phyloP scores from a whole-genome alignment of 2,329 filamentous ascomycete species.

The Pseudogymnoascus sp. region DNA sequence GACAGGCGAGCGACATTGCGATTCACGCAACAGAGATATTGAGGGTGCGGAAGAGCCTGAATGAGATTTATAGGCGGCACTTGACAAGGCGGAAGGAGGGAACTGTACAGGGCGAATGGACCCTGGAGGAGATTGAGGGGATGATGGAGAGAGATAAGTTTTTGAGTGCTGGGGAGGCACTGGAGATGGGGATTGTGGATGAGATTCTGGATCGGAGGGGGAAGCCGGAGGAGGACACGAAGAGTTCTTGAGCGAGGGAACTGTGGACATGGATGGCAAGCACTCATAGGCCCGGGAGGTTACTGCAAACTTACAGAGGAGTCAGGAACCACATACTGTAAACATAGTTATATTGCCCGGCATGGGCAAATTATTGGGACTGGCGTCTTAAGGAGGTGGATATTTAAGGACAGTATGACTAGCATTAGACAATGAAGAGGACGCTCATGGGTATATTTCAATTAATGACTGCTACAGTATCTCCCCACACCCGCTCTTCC shows the following conservation, averaged over 20 bases:
- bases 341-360: background rate
- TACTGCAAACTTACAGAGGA: background rate
- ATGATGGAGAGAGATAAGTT: conserved; percentile 98
- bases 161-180: conserved; percentile 78
- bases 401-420: background rate
- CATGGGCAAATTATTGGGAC: background rate
- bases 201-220: conserved; percentile 67
- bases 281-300: background rate
- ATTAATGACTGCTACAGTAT: conserved; percentile 2
- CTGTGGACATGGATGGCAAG: background rate
- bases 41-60: conserved; percentile 74
- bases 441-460: conserved; percentile 1
- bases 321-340: background rate
- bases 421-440: background rate
- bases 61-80: conserved; percentile 81
- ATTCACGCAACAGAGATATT: conserved; percentile 98
- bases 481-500: background rate
- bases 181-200: conserved; percentile 86
- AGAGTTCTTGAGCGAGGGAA: background rate
- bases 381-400: background rate
- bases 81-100: conserved; percentile 60
- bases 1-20: conserved; percentile 71
- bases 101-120: conserved; percentile 58
- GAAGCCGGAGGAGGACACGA: conserved; percentile 33
- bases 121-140: conserved; percentile 75